Evolutionary conservation across 495 filamentous ascomycete genomes (phyloP), one percentile per base, ranked within the genome.

Genomic region (Tuber umbilicatum): DNA sequence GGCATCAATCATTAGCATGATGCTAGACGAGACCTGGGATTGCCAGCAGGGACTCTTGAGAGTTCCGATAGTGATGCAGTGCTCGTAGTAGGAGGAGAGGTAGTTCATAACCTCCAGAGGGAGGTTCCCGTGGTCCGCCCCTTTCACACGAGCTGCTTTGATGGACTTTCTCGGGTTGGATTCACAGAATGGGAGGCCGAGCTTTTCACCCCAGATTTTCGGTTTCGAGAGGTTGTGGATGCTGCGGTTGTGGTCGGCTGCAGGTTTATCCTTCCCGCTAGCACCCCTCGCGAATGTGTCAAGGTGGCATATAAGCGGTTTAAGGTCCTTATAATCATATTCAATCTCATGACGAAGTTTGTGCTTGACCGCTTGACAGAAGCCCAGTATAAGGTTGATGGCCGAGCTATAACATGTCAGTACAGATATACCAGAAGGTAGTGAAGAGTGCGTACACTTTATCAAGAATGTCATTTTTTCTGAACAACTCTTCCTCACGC

Each of bases 281-380:
- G 92, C 93, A 1, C 86, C 84, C 76, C 87, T 89, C 55, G 93
- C 92, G 69, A 92, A 94, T 0, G 89, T 91, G 73, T 89, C 85
- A 38, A 93, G 87, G 77, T 91, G 87, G 14, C 84, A 81, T 9
- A 92, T 85, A 5, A 92, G 82, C 27, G 85, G 85, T 7, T 84
- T 76, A 16, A 93, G 84, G 79, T 93, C 91, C 12, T 86, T 86
- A 80, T 96, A 94, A 73, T 90, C 89, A 35, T 91, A 88, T 83
- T 92, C 93, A 0, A 93, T 92, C 80, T 97, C 93, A 81, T 94
- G 94, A 38, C 93, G 92, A n/a, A 97, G 88, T 81, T 89, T 90
- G 85, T 94, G 93, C 82, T 94, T 96, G 70, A 94, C 86, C 0
- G 93, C 83, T 12, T 92, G 86, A 42, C 90, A 87, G 81, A 91